Evolutionary conservation across 768 basidiomycete genomes (phyloP).

Genomic region (Pleurotus djamor): DNA sequence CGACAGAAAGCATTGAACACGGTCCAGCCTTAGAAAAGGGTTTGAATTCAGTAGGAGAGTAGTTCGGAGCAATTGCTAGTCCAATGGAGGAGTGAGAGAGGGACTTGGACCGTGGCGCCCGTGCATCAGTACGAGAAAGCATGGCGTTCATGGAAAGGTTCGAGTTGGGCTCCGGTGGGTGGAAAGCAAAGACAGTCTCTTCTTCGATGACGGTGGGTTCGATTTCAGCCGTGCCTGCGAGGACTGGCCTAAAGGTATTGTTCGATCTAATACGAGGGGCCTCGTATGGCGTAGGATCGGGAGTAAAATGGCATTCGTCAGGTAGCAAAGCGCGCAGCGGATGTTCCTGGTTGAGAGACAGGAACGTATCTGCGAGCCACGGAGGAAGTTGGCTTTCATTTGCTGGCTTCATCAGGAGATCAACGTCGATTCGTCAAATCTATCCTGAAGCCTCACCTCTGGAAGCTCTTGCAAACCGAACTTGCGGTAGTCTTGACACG

Average conservation of each 20-base stretch:
- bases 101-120: too few species aligned
- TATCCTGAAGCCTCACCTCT: not conserved
- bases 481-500: not conserved
- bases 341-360: slow-evolving; percentile 39
- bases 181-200: not conserved
- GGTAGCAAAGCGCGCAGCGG: slow-evolving; percentile 45
- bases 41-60: not conserved
- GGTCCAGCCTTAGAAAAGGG: not conserved
- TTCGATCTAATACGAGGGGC: too few species aligned
- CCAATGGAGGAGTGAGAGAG: too few species aligned
- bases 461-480: not conserved
- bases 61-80: not conserved
- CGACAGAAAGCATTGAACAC: not conserved
- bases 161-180: not conserved
- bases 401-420: slow-evolving; percentile 12
- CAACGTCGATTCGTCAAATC: not conserved
- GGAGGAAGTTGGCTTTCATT: slow-evolving; percentile 36
- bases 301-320: not conserved
- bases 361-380: slow-evolving; percentile 58
- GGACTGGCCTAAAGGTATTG: not conserved
- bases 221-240: too few species aligned
- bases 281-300: not conserved
- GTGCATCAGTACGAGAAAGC: too few species aligned
- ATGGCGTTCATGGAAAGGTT: not conserved
- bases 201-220: not conserved